Evolutionary conservation across 257 asterid species (phyloP).

Genomic region (Plantago major): DNA sequence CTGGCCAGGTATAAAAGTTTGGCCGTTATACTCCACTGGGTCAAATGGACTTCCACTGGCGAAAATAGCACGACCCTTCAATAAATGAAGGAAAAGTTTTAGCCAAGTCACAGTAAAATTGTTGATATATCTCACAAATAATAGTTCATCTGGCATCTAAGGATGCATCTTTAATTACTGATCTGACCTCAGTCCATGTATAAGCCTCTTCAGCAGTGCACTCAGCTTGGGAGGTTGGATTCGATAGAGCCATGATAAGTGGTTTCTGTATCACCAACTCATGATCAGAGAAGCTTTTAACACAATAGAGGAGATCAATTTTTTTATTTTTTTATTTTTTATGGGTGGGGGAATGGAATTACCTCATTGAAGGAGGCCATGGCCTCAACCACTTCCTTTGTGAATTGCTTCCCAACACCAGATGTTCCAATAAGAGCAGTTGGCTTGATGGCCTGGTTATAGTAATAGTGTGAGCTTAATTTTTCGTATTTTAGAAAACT

Average conservation of each 20-base stretch:
- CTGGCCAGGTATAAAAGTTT: slow-evolving; percentile 70
- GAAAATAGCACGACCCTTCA: slow-evolving; percentile 80
- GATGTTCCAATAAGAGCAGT: slow-evolving; percentile 86
- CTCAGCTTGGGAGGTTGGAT: slow-evolving; percentile 97
- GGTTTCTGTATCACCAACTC: slow-evolving; percentile 55
- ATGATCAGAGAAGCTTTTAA: slow-evolving; percentile 20
- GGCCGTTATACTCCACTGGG: slow-evolving; percentile 64
- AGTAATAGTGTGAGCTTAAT: slow-evolving; percentile 1
- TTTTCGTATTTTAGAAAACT: no score
- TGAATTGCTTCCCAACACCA: slow-evolving; percentile 81
- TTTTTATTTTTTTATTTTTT: no score
- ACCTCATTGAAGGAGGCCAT: slow-evolving; percentile 81
- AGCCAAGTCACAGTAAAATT: slow-evolving; percentile 2
- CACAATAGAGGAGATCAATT: background rate
- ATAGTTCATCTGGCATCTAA: background rate
- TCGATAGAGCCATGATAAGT: slow-evolving; percentile 92
- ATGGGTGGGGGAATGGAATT: no score
- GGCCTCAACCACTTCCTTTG: slow-evolving; percentile 85
- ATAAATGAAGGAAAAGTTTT: slow-evolving; percentile 10
- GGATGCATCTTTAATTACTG: background rate
- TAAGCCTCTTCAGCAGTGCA: slow-evolving; percentile 98
- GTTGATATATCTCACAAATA: background rate
- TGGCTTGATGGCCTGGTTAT: slow-evolving; percentile 73
- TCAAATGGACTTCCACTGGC: slow-evolving; percentile 95
- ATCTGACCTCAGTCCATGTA: slow-evolving; percentile 75